Conservation (phyloP, 108 stramenopile species). For the Cyclotella choctawhatcheeana region DNA sequence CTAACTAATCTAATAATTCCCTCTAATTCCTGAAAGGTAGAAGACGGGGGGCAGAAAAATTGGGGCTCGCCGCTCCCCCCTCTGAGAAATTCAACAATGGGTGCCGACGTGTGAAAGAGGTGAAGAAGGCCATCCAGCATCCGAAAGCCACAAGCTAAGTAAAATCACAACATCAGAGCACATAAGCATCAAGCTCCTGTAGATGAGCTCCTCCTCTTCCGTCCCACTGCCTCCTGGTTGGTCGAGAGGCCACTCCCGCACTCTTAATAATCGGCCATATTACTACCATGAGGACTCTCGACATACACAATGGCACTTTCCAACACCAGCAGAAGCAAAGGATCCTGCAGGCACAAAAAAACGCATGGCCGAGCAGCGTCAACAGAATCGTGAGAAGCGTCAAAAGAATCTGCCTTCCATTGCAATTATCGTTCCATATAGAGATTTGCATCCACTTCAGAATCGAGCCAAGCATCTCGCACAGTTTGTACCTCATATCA, state of each 20-base stretch:
- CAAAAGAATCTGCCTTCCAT: slow-evolving; percentile 51
- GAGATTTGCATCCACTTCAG: slow-evolving; percentile 92
- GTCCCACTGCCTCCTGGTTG: slow-evolving; percentile 81
- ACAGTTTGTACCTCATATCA: slow-evolving; percentile 94
- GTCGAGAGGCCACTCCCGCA: slow-evolving; percentile 72
- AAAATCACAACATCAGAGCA: too few species aligned
- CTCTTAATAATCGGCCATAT: slow-evolving; percentile 75
- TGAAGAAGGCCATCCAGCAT: too few species aligned
- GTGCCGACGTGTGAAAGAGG: too few species aligned
- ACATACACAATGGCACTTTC: slow-evolving; percentile 93
- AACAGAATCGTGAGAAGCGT: slow-evolving; percentile 18
- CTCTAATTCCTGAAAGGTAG: too few species aligned
- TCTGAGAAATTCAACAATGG: too few species aligned
- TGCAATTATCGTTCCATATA: slow-evolving; percentile 96
- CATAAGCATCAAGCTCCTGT: background rate
- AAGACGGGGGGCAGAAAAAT: too few species aligned
- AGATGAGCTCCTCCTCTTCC: slow-evolving; percentile 20
- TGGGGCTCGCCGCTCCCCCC: too few species aligned
- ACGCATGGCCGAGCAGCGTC: slow-evolving; percentile 55
- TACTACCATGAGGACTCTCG: slow-evolving; percentile 79
- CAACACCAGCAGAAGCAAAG: slow-evolving; percentile 75
- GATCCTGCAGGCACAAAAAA: slow-evolving; percentile 80
- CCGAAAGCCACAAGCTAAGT: too few species aligned
- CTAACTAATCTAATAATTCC: too few species aligned
- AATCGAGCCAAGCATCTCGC: slow-evolving; percentile 88